These are phyloP conservation scores for Lecanicillium sp. DNA, from an alignment of 2,329 filamentous ascomycete genomes.

Conservation along the genomic window DNA sequence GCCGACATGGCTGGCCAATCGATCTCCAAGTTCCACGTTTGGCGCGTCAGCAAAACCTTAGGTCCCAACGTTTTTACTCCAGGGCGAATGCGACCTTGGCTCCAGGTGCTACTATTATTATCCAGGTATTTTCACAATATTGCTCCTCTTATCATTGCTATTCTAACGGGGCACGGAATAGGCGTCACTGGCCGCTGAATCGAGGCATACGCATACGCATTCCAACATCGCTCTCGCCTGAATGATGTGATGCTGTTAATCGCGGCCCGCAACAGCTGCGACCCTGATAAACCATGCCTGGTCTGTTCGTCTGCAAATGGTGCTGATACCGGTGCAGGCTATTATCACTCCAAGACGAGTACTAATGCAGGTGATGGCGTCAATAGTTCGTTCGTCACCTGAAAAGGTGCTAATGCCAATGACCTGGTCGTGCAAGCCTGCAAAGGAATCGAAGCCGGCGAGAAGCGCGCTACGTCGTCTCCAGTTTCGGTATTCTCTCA, in stretches of 20 bases:
- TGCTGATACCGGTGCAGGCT: too few relatives aligned
- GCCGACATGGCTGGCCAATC: neutral
- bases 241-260: neutral
- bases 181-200: neutral
- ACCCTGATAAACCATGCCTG: neutral
- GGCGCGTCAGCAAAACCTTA: neutral
- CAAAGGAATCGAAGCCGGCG: too few relatives aligned
- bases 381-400: conserved; percentile 3
- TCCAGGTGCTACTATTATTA: too few relatives aligned
- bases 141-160: neutral
- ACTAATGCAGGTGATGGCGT: conserved; percentile 14
- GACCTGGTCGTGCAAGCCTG: neutral
- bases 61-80: neutral
- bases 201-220: neutral
- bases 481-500: neutral
- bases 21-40: neutral
- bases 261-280: neutral
- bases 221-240: neutral
- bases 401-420: neutral
- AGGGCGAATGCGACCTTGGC: neutral
- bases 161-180: neutral
- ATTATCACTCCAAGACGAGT: neutral
- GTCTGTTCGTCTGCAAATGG: too few relatives aligned
- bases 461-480: neutral
- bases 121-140: too few relatives aligned